Evolutionary conservation across 352 stramenopile genomes (phyloP).

Genomic region (Albugo candida): DNA sequence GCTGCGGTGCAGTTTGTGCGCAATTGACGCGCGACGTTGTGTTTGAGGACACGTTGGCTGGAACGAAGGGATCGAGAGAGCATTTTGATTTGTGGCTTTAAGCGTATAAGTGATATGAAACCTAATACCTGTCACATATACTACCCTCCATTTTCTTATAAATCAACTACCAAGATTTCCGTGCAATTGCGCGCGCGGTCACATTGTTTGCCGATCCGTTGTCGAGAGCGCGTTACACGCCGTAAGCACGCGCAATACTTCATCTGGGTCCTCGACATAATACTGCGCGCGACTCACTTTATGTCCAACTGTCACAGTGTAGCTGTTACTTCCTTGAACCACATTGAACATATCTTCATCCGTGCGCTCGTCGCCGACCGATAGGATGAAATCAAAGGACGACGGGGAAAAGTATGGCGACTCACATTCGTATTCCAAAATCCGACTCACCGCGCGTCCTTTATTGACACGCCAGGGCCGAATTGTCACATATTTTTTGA

Average conservation of each 20-base stretch:
- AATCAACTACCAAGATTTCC: no score
- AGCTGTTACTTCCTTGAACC: conserved; percentile 75
- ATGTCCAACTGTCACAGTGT: conserved; percentile 72
- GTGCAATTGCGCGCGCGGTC: no score
- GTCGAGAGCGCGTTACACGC: conserved; percentile 33
- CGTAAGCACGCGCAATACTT: conserved; percentile 54
- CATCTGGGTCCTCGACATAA: conserved; percentile 59
- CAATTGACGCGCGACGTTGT: no score
- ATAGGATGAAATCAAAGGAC: conserved; percentile 76
- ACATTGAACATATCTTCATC: conserved; percentile 85
- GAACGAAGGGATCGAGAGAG: no score
- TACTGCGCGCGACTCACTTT: conserved; percentile 77
- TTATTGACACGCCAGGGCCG: conserved; percentile 77
- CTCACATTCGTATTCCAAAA: conserved; percentile 70
- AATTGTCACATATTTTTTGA: conserved; percentile 80
- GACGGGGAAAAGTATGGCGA: conserved; percentile 46
- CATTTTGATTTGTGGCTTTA: no score
- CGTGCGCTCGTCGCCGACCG: conserved; percentile 66
- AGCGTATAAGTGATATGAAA: no score
- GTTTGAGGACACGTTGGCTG: no score
- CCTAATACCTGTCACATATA: no score
- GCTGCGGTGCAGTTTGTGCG: conserved; percentile 9
- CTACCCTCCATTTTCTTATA: no score
- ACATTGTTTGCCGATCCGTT: no score
- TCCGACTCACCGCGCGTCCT: conserved; percentile 56